Evolutionary conservation across 352 stramenopile genomes (phyloP).

Genomic region (Globisporangium mamillatum): DNA sequence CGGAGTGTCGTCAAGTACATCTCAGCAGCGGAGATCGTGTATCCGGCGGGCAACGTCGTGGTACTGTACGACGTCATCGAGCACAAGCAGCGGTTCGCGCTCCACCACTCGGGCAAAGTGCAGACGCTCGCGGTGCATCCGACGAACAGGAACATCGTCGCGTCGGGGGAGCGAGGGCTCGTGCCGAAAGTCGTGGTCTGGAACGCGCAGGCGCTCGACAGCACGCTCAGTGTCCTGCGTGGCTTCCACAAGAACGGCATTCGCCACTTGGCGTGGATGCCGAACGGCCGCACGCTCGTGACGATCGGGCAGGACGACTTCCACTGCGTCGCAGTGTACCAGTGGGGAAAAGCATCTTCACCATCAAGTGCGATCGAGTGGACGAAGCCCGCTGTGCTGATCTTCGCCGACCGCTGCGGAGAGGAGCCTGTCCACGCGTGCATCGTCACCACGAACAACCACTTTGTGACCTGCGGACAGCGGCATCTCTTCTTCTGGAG

Average conservation of each 20-base stretch:
- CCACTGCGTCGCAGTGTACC: conserved; percentile 74
- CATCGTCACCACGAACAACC: conserved; percentile 29
- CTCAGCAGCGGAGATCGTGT: conserved; percentile 58
- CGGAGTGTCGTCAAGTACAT: conserved; percentile 60
- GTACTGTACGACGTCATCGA: conserved; percentile 71
- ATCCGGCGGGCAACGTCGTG: conserved; percentile 53
- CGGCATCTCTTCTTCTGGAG: conserved; percentile 77
- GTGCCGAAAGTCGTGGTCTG: conserved; percentile 69
- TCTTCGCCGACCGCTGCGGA: conserved; percentile 53
- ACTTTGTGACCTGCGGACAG: conserved; percentile 65
- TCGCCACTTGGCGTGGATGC: conserved; percentile 68
- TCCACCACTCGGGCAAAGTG: conserved; percentile 62
- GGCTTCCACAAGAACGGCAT: conserved; percentile 69
- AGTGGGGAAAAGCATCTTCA: conserved; percentile 42
- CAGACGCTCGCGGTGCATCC: conserved; percentile 61
- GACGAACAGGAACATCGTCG: conserved; percentile 40
- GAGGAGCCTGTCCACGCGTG: conserved; percentile 49
- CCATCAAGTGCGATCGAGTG: conserved; percentile 33
- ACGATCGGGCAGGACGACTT: conserved; percentile 65
- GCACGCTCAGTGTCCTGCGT: conserved; percentile 55
- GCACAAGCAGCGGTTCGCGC: conserved; percentile 66
- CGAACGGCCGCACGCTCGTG: conserved; percentile 64
- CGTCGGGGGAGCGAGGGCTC: conserved; percentile 54
- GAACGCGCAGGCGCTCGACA: conserved; percentile 36
- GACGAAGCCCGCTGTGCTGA: conserved; percentile 44